Base-by-base conservation (phyloP, 1,139 yeast genomes). In the Yamadazyma songkhlaensis region DNA sequence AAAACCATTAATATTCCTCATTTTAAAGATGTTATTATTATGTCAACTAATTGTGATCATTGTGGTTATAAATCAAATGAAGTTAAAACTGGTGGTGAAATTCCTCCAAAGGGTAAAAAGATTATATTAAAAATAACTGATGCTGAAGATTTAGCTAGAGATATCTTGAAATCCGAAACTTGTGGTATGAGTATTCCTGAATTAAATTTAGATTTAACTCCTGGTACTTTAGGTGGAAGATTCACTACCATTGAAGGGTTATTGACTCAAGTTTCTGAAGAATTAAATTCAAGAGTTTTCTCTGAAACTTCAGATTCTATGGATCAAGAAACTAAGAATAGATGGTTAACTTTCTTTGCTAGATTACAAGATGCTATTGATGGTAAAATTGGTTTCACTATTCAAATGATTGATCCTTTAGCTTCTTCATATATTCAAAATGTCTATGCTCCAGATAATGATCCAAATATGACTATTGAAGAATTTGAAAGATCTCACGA, bases 31-130 rank as follows among this genome's bases (percentile, higher is more conserved):
- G 99, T 94, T 32, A 84, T 94, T 45, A 79, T 94, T 52, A 94
- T 94, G 98, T 85, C 95, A 37, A 92, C 98, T 0, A 83, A 79
- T 1, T 94, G 99, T 65, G 90, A 84, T 30, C 68, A 79, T 49
- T 94, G 99, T 68, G 98, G 98, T 25, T 94, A 86, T 67, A 92
- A 87, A 65, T 87, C 96, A 15, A 94, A 94, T 57, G 99, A 94
- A 63, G 98, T 94, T 48, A 92, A 90, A 67, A 94, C 98, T 4
- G 99, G 99, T 41, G 99, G 99, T 48, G 95, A 85, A 13, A 84
- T 94, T 39, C 97, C 98, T 25, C 83, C 71, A 4, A 74, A 81
- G 60, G 99, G 97, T 44, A 81, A 82, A 49, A 81, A 73, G 47
- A 79, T 89, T 44, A 74, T 83, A 1, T 72, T 94, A 39, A 73